Evolutionary conservation across 163 green algal genomes (phyloP), one percentile per base, ranked within the genome.

Genomic region (Coccomyxa subellipsoidea): DNA sequence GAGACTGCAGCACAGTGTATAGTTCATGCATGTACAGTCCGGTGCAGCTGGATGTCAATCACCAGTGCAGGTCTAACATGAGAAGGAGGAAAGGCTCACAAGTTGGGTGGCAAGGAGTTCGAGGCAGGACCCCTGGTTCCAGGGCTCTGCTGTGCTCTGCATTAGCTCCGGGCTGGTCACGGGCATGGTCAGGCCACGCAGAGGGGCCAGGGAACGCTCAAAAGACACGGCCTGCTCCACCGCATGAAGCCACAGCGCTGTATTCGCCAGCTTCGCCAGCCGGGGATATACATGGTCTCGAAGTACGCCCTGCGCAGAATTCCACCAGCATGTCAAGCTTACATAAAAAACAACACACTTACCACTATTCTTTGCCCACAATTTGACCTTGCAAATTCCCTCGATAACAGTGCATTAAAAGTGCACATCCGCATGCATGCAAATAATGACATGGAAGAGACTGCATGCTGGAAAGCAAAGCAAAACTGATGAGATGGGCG

Each of bases 191-290:
- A 81, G 76, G 71, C 88, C 87, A 15, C 81, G 81, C 40, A 89
- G 77, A 29, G 88, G 82, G 1, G 85, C 78, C 77, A 92, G 84
- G 59, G 75, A 32, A 0, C 66, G 34, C 80, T 90, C 87, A 86
- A 92, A 93, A 0, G 31, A 54, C 40, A 86, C 83, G 3, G 84
- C 84, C 36, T 89, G 79, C 15, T 92, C 89, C 0, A 77, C 86
- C 39, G 88, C 85, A 82, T 91, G 86, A 32, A 91, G 83, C 85
- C 88, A 91, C 32, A 86, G 83, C 3, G 71, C 69, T 12, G 77
- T 37, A 15, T 86, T 78, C 1, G 23, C 32, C 18, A 36, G 29
- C 1, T 31, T 38, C 47, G 71, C 40, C 21, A 92, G 83, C 27
- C 81, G 47, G 53, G 88, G 88, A 54, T 89, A 66, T 32, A 89